phyloP scores from a whole-genome alignment of 192 early-diverging fungal species.

The Mortierella hygrophila region DNA sequence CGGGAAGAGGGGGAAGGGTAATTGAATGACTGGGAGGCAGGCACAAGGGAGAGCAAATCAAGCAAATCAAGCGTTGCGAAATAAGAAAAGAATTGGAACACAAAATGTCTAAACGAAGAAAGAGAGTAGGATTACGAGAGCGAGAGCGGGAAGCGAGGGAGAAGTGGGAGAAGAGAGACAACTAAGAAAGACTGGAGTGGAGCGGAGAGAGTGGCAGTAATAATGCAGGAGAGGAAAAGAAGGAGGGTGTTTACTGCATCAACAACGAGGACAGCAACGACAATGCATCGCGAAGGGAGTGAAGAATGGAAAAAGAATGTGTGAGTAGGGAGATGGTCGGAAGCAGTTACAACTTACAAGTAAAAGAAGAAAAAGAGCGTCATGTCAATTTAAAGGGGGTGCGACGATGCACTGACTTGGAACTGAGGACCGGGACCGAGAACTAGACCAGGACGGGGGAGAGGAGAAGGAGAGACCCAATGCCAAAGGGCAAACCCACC shows the following conservation, averaged over 20 bases:
- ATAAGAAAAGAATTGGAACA: not conserved
- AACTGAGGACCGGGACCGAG: not conserved
- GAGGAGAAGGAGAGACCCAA: not conserved
- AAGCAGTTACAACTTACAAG: not conserved
- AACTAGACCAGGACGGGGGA: no score
- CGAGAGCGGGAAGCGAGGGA: not conserved
- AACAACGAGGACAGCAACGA: not conserved
- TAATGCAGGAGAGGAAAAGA: not conserved
- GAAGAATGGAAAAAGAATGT: not conserved
- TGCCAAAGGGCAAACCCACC: not conserved
- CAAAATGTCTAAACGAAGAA: not conserved
- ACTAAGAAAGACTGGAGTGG: not conserved
- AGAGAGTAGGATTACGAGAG: not conserved
- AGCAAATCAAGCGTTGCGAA: not conserved
- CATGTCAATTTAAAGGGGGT: not conserved
- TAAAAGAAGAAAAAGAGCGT: constrained; percentile 2
- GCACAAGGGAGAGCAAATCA: not conserved
- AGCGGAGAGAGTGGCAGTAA: not conserved
- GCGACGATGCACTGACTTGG: not conserved
- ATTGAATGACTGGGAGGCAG: not conserved
- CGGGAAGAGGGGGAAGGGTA: not conserved
- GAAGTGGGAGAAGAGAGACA: not conserved
- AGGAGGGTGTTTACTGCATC: not conserved
- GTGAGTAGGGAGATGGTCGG: no score
- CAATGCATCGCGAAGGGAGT: not conserved